These are phyloP conservation scores for Fraxinus americana DNA, from an alignment of 257 asterid species.

Conservation along the genomic window DNA sequence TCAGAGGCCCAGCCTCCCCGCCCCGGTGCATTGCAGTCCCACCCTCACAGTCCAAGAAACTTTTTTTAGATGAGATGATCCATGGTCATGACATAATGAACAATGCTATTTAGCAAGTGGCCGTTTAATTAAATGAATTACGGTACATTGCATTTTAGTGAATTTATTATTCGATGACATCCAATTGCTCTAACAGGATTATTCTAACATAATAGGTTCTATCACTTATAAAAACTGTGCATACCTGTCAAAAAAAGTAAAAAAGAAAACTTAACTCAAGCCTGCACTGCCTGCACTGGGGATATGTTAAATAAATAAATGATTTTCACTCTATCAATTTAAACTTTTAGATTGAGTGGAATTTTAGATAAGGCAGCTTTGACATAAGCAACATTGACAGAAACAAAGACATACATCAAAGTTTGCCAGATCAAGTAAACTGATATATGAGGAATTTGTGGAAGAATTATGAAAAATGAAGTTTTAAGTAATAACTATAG, in stretches of 20 bases:
- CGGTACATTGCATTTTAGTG: too few relatives aligned
- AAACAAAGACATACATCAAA: background rate
- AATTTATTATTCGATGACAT: too few relatives aligned
- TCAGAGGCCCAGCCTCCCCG: background rate
- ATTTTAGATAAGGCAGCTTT: background rate
- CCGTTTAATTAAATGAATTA: too few relatives aligned
- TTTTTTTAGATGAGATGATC: background rate
- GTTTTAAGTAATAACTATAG: background rate
- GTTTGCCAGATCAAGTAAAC: background rate
- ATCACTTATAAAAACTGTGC: background rate
- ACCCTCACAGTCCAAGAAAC: too few relatives aligned
- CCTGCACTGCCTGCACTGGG: background rate
- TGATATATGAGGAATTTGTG: background rate
- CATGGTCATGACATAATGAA: too few relatives aligned
- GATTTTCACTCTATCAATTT: too few relatives aligned
- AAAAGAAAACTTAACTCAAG: too few relatives aligned
- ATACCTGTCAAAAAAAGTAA: constrained; percentile 21
- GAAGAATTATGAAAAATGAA: background rate
- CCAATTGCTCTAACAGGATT: too few relatives aligned
- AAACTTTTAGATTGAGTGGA: background rate
- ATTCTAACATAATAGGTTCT: too few relatives aligned
- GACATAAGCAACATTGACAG: background rate
- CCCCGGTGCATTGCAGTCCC: background rate
- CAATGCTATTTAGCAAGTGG: too few relatives aligned
- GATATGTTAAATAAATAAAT: background rate